Evolutionary conservation across 2,329 filamentous ascomycete genomes (phyloP).

Genomic region (Neonectria sp.): DNA sequence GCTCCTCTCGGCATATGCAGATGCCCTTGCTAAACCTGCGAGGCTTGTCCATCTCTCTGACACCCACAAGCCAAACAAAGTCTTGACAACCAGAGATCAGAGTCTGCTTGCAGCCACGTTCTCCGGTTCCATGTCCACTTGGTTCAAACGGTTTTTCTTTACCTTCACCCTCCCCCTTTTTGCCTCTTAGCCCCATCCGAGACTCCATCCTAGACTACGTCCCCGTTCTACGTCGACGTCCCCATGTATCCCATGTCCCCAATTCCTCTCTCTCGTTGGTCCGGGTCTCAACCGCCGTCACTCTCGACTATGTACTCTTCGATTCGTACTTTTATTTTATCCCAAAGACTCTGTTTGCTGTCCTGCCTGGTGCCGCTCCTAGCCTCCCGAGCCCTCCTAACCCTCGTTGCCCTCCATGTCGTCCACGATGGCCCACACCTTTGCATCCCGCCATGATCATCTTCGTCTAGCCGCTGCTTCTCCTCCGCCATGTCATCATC

Average conservation of each 20-base stretch:
- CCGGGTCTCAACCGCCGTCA: slow-evolving; percentile 37
- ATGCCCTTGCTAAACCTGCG: slow-evolving; percentile 41
- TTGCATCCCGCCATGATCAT: slow-evolving; percentile 54
- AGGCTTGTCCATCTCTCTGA: slow-evolving; percentile 34
- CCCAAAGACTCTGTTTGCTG: slow-evolving; percentile 37
- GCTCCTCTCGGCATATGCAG: slow-evolving; percentile 48
- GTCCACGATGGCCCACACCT: slow-evolving; percentile 52
- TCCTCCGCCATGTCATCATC: slow-evolving; percentile 53
- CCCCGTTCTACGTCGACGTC: slow-evolving; percentile 12
- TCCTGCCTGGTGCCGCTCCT: slow-evolving; percentile 44
- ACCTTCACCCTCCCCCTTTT: slow-evolving; percentile 48
- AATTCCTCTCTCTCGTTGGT: slow-evolving; percentile 45
- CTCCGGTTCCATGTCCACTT: slow-evolving; percentile 35
- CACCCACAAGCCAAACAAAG: slow-evolving; percentile 42
- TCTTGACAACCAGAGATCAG: slow-evolving; percentile 41
- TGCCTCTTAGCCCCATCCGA: slow-evolving; percentile 3
- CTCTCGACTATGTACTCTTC: slow-evolving; percentile 34
- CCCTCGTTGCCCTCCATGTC: slow-evolving; percentile 44
- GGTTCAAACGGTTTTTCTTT: slow-evolving; percentile 39
- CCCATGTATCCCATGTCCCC: slow-evolving; percentile 38
- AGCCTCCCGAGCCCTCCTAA: slow-evolving; percentile 44
- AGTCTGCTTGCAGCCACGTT: slow-evolving; percentile 45
- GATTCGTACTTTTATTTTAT: slow-evolving; percentile 31
- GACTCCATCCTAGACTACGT: slow-evolving; percentile 7
- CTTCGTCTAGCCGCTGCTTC: slow-evolving; percentile 48